These are phyloP conservation scores for Pseudozyma thailandica DNA, from an alignment of 1,284 basidiomycete species.

Conservation along the genomic window DNA sequence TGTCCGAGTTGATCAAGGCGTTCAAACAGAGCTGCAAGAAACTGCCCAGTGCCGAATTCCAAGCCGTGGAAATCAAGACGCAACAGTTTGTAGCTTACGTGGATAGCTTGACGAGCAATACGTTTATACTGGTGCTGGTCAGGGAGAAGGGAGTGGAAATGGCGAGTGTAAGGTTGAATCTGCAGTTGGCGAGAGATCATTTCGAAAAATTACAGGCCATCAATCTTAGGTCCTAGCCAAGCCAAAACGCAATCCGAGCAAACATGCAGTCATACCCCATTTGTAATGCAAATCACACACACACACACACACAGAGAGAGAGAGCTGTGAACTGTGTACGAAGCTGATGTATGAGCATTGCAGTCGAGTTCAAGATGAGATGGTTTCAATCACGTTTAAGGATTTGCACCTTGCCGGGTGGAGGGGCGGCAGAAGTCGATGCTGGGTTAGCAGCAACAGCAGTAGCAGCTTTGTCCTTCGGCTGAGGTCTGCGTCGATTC, in stretches of 20 bases:
- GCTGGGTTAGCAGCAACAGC: background rate
- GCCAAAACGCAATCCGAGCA: background rate
- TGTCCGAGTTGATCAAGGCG: slow-evolving; percentile 91
- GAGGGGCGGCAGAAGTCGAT: background rate
- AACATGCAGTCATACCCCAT: background rate
- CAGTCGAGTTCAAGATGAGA: background rate
- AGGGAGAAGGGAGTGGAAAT: slow-evolving; percentile 87
- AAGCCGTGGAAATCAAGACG: slow-evolving; percentile 67
- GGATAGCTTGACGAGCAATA: slow-evolving; percentile 91
- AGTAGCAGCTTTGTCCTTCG: slow-evolving; percentile 3
- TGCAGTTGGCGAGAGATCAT: slow-evolving; percentile 80
- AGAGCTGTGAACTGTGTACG: too few species aligned
- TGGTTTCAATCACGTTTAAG: slow-evolving; percentile 21
- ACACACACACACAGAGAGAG: background rate
- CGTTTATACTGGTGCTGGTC: slow-evolving; percentile 89
- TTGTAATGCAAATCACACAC: background rate
- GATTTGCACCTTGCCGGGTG: slow-evolving; percentile 25
- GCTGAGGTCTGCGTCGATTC: background rate
- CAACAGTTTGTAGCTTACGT: slow-evolving; percentile 83
- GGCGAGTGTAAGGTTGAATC: slow-evolving; percentile 83
- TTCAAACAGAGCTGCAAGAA: slow-evolving; percentile 84
- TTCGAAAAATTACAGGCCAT: slow-evolving; percentile 73
- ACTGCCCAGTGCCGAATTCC: slow-evolving; percentile 51
- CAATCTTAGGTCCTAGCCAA: slow-evolving; percentile 20
- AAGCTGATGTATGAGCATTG: background rate